Percentiles rank a stretch among this genome's conserved stretches.
These are phyloP conservation scores for Saraca asoca DNA, from an alignment of 331 rosid genomes.

Conservation along the genomic window DNA sequence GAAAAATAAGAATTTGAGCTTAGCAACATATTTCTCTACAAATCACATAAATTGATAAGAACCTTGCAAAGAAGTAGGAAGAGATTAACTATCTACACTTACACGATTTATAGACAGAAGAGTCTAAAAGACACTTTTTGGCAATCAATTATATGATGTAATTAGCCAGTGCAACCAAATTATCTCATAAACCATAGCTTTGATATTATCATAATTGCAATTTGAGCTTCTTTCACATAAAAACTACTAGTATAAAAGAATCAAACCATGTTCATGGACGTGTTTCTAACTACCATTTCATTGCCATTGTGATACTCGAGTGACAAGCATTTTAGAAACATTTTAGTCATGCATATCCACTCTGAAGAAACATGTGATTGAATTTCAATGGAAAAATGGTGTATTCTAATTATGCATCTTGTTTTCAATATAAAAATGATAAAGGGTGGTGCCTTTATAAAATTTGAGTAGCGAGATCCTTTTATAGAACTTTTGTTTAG, in stretches of 20 bases:
- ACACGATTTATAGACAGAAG: constrained; percentile 13
- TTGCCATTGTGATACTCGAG: constrained; percentile 17
- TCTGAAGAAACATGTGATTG: constrained; percentile 2
- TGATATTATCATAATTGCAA: not conserved
- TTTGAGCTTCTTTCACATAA: not conserved
- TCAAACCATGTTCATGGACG: not conserved
- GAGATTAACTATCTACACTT: constrained; percentile 3
- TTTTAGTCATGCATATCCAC: constrained; percentile 19
- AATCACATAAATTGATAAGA: constrained; percentile 17
- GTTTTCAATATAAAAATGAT: not conserved
- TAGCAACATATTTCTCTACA: constrained; percentile 17
- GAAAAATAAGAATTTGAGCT: constrained; percentile 3
- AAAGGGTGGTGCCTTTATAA: not conserved
- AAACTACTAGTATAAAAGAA: not conserved
- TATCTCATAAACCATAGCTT: too few relatives aligned
- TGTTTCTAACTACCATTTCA: not conserved
- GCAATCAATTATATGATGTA: constrained; percentile 3
- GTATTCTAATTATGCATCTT: not conserved
- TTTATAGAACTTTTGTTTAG: too few relatives aligned
- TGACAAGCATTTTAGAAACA: constrained; percentile 21
- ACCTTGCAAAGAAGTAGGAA: not conserved
- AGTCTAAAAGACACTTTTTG: constrained; percentile 4
- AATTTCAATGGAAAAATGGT: not conserved
- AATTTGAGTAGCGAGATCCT: not conserved
- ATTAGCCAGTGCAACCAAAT: not conserved